A percentile compares a stretch with the other conserved stretches of the same genome.
Evolutionary conservation across 345 rosid species (phyloP).

Genomic region (Lenwebbia sp.): DNA sequence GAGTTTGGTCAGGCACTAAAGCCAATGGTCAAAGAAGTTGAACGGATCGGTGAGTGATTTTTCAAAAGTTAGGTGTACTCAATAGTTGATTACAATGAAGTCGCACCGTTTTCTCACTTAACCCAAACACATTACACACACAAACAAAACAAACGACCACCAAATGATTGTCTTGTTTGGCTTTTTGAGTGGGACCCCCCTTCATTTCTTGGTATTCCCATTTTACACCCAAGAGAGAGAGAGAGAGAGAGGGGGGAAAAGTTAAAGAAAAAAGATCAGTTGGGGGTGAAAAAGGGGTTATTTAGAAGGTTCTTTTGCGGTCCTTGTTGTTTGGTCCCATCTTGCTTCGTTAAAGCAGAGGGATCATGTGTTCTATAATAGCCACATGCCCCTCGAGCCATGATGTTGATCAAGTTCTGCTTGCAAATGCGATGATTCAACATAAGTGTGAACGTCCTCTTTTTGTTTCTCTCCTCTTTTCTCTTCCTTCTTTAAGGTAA

Average conservation of each 20-base stretch:
- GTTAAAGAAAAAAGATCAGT: not conserved
- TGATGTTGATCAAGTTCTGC: not conserved
- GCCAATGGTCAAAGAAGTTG: conserved; percentile 6
- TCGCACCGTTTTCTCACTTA: not conserved
- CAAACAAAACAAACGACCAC: not conserved
- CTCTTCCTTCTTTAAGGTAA: not conserved
- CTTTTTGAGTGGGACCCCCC: not conserved
- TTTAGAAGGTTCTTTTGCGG: not conserved
- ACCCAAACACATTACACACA: not conserved
- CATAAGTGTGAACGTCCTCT: not conserved
- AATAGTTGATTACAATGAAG: not conserved
- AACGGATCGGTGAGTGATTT: not conserved
- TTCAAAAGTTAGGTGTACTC: conserved; percentile 8
- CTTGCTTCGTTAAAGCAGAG: not conserved
- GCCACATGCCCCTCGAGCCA: not conserved
- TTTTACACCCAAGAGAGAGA: not conserved
- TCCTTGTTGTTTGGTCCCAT: not conserved
- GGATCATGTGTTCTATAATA: not conserved
- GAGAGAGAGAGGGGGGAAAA: not conserved
- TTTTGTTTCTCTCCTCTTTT: not conserved
- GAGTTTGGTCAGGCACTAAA: not conserved
- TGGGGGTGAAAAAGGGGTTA: not conserved
- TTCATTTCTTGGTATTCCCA: not conserved
- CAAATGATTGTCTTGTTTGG: not conserved
- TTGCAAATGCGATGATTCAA: not conserved